Evolutionary conservation across 306 rosid species (phyloP), one percentile per base, ranked within the genome.

Genomic region (Acacia acuminata): DNA sequence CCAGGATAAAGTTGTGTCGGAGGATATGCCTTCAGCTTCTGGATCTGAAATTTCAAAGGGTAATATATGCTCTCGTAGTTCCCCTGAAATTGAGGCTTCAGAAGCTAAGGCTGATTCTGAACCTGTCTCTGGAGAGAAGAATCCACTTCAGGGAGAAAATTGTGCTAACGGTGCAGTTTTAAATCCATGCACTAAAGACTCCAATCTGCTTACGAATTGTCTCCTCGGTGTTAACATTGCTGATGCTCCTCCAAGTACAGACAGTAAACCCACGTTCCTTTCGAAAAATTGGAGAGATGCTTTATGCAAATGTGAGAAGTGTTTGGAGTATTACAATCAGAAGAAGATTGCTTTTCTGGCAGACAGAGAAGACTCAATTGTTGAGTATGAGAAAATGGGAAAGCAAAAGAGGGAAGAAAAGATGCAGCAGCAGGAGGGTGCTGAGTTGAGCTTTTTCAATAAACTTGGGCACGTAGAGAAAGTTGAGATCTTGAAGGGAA

Each of bases 391-490:
- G 90, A 93, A 85, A 87, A 87, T 94, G 80, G 99, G 93, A 43
- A 92, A 92, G 82, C 87, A 81, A 84, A 96, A 88, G 85, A 90
- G 99, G 85, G 96, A 91, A 82, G 93, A 91, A 81, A 96, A 94
- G 78, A 82, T 92, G 86, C 94, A 92, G 89, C 83, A 88, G 77
- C 98, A 81, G 85, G 95, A 91, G 81, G 97, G 93, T 64, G 97
- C 93, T 16, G 97, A 92, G 86, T 76, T 87, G 77, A 90, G 81
- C 44, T 77, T 94, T 68, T 88, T 96, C 1, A 86, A 88, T 87
- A 92, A 89, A 24, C 94, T 96, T 73, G 99, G 98, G 42, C 99
- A 96, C 50, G 89, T 94, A 10, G 99, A 88, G 92, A 96, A 96
- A 81, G 93, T 96, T 61, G 99, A 94, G 91, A 85, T 96, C 85